A percentile compares a stretch with the other conserved stretches of the same genome.
Evolutionary conservation across 805 yeast species (phyloP).

Genomic region (Saturnispora halmiae): DNA sequence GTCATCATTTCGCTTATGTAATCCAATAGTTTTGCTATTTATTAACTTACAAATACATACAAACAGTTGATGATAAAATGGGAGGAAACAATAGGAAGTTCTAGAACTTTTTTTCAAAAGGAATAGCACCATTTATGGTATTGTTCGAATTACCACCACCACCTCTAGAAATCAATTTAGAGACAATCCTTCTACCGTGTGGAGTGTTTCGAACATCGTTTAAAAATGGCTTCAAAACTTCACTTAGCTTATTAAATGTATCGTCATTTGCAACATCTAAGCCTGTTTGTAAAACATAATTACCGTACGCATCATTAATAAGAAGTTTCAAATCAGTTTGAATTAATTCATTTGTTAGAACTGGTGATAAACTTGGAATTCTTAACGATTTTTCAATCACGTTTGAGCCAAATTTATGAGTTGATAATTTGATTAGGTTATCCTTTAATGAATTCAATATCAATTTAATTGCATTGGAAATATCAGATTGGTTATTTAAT

Average conservation of each 20-base stretch:
- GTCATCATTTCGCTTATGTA: too few species aligned
- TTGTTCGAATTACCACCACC: slow-evolving; percentile 18
- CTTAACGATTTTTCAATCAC: slow-evolving; percentile 50
- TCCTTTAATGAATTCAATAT: slow-evolving; percentile 25
- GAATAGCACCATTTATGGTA: too few species aligned
- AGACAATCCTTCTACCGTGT: slow-evolving; percentile 87
- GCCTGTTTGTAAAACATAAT: slow-evolving; percentile 50
- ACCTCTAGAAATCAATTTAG: slow-evolving; percentile 38
- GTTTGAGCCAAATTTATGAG: slow-evolving; percentile 53
- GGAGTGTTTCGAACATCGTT: slow-evolving; percentile 82
- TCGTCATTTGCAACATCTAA: slow-evolving; percentile 44
- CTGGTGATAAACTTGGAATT: slow-evolving; percentile 36
- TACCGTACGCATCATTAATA: slow-evolving; percentile 51
- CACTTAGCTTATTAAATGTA: slow-evolving; percentile 48
- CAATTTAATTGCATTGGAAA: slow-evolving; percentile 24
- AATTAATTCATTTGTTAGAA: slow-evolving; percentile 37
- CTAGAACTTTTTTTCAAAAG: too few species aligned
- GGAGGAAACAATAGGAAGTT: too few species aligned
- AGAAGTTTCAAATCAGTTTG: slow-evolving; percentile 31
- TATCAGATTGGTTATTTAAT: slow-evolving; percentile 22
- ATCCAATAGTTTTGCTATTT: too few species aligned
- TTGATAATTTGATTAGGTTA: slow-evolving; percentile 33
- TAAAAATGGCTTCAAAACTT: slow-evolving; percentile 60
- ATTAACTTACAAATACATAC: too few species aligned
- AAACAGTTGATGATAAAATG: too few species aligned